These are phyloP conservation scores for Psophocarpus tetragonolobus DNA, from an alignment of 306 rosid species.

Conservation along the genomic window DNA sequence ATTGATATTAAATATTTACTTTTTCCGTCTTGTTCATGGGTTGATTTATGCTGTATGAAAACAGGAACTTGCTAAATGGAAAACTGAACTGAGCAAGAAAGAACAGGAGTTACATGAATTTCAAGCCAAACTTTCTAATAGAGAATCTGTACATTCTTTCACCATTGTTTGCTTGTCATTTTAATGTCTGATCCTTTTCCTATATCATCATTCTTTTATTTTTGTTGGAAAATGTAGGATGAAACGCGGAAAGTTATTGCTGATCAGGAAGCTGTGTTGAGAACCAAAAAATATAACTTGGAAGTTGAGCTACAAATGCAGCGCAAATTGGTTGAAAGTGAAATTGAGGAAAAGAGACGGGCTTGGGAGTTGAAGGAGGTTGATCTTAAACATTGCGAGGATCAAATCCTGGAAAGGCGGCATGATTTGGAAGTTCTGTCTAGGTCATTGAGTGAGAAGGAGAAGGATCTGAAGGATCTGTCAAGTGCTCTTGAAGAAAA, in stretches of 20 bases:
- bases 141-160: constrained; percentile 68
- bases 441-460: constrained; percentile 62
- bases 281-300: constrained; percentile 59
- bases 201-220: constrained; percentile 1
- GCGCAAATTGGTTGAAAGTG: constrained; percentile 69
- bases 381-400: constrained; percentile 80
- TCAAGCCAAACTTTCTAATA: constrained; percentile 64
- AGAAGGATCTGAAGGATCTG: constrained; percentile 69
- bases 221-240: constrained; percentile 56
- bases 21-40: constrained; percentile 25
- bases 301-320: constrained; percentile 72
- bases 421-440: constrained; percentile 73
- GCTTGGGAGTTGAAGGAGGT: constrained; percentile 98
- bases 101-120: constrained; percentile 68
- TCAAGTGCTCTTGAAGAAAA: constrained; percentile 61
- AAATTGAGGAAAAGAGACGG: constrained; percentile 79
- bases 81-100: constrained; percentile 60
- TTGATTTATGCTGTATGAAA: constrained; percentile 32
- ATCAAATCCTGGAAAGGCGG: constrained; percentile 69
- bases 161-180: constrained; percentile 20
- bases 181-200: neutral
- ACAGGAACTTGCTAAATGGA: constrained; percentile 63
- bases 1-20: constrained; percentile 23
- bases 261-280: constrained; percentile 62
- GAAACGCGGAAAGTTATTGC: constrained; percentile 63